These are phyloP conservation scores for Suhomyces maxii DNA, from an alignment of 1,139 yeast genomes.

Conservation along the genomic window DNA sequence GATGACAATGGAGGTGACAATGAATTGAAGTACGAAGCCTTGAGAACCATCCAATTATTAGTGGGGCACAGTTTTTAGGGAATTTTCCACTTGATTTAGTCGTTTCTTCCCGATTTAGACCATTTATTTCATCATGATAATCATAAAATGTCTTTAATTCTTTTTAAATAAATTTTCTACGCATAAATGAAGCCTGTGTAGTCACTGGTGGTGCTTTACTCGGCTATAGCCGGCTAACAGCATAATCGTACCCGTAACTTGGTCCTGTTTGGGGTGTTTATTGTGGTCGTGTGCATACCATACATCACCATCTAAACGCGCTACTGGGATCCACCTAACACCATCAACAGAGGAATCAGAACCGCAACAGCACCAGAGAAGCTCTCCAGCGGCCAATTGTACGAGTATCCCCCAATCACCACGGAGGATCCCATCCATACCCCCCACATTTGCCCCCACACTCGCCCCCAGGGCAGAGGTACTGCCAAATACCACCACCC, in stretches of 20 bases:
- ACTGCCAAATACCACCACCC: background rate
- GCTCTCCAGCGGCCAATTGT: background rate
- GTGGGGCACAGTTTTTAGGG: constrained; percentile 61
- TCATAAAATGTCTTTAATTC: constrained; percentile 5
- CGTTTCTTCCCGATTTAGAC: background rate
- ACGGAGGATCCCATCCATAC: background rate
- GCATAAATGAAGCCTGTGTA: background rate
- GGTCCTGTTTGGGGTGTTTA: no score
- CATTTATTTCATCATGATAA: background rate
- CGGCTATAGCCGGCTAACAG: no score
- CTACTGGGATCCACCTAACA: no score
- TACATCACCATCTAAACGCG: no score
- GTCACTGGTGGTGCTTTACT: no score
- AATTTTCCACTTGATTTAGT: background rate
- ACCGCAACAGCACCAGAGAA: background rate
- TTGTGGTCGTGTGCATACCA: no score
- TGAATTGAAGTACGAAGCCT: constrained; percentile 91
- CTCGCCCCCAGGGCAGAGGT: background rate
- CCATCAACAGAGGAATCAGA: no score
- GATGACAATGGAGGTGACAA: constrained; percentile 67
- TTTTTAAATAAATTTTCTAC: background rate
- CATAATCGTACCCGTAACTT: no score
- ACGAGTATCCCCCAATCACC: background rate
- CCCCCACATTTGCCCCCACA: background rate
- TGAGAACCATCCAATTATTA: constrained; percentile 88